Conservation (phyloP, 1,139 yeast genomes). For the Hansenula lynferdii region DNA sequence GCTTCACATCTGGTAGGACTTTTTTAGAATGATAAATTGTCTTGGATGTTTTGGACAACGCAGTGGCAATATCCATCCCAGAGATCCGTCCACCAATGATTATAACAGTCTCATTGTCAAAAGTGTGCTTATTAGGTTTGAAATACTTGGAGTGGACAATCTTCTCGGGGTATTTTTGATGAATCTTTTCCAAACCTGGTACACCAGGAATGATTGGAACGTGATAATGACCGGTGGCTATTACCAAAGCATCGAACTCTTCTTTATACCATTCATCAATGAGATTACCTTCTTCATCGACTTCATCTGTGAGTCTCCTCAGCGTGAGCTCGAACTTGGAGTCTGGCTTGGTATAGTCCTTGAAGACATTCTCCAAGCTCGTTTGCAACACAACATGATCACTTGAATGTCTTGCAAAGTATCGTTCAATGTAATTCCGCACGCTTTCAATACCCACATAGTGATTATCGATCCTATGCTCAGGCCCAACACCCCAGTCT, state of each 20-base stretch:
- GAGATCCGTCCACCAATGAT: constrained; percentile 38
- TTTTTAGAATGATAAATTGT: constrained; percentile 12
- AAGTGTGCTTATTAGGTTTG: constrained; percentile 21
- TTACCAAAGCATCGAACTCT: constrained; percentile 42
- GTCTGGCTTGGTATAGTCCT: constrained; percentile 12
- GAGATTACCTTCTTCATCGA: constrained; percentile 17
- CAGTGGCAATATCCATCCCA: constrained; percentile 30
- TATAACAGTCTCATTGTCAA: constrained; percentile 28
- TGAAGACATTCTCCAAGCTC: constrained; percentile 31
- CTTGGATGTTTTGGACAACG: constrained; percentile 13
- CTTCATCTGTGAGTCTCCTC: constrained; percentile 15
- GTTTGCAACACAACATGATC: constrained; percentile 26
- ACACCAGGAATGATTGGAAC: constrained; percentile 41
- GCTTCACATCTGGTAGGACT: constrained; percentile 1
- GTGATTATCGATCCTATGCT: constrained; percentile 14
- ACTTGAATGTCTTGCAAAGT: constrained; percentile 25
- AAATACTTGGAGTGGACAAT: constrained; percentile 35
- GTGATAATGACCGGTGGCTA: constrained; percentile 51
- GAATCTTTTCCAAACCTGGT: constrained; percentile 35
- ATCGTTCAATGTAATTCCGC: constrained; percentile 29
- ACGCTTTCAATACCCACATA: constrained; percentile 19
- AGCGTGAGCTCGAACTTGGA: constrained; percentile 29
- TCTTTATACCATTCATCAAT: constrained; percentile 33
- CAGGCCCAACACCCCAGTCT: constrained; percentile 24
- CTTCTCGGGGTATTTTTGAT: constrained; percentile 23